phyloP scores from a whole-genome alignment of 495 filamentous ascomycete genomes.

The Aspergillus panamensis region DNA sequence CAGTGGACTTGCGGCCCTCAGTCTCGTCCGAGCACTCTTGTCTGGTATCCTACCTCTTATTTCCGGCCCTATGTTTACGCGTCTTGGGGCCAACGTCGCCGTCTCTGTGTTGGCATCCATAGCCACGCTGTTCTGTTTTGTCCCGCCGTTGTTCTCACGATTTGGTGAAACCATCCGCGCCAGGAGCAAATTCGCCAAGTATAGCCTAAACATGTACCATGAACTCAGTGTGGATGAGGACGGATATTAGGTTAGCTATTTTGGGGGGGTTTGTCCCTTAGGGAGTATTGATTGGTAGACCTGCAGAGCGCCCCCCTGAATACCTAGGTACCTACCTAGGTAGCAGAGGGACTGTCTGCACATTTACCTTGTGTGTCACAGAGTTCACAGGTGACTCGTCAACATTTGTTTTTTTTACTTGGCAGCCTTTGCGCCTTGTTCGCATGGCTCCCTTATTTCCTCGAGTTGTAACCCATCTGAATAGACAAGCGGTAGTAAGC shows the following conservation, averaged over 20 bases:
- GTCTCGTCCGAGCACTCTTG: conserved; percentile 44
- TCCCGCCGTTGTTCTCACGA: conserved; percentile 44
- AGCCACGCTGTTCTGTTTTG: conserved; percentile 45
- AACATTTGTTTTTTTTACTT: conserved; percentile 6
- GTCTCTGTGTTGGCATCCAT: conserved; percentile 43
- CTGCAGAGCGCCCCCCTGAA: background rate
- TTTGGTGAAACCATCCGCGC: conserved; percentile 44
- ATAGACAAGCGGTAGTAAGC: background rate
- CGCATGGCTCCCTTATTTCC: background rate
- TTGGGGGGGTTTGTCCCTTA: background rate
- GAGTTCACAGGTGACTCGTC: conserved; percentile 8
- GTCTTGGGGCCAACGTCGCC: conserved; percentile 43
- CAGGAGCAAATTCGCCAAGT: conserved; percentile 47
- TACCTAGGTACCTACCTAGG: background rate
- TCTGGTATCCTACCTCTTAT: conserved; percentile 49
- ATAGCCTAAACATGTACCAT: conserved; percentile 42
- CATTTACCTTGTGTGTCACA: conserved; percentile 5
- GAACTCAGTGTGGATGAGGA: conserved; percentile 29
- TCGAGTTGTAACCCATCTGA: background rate
- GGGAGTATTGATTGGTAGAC: background rate
- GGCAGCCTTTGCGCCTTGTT: background rate
- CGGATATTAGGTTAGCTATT: conserved; percentile 16
- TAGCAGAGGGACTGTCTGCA: background rate
- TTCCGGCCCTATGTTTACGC: conserved; percentile 41
- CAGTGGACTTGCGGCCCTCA: conserved; percentile 50